phyloP scores from a whole-genome alignment of 2,329 filamentous ascomycete species.

The Akanthomyces uredinophilus region DNA sequence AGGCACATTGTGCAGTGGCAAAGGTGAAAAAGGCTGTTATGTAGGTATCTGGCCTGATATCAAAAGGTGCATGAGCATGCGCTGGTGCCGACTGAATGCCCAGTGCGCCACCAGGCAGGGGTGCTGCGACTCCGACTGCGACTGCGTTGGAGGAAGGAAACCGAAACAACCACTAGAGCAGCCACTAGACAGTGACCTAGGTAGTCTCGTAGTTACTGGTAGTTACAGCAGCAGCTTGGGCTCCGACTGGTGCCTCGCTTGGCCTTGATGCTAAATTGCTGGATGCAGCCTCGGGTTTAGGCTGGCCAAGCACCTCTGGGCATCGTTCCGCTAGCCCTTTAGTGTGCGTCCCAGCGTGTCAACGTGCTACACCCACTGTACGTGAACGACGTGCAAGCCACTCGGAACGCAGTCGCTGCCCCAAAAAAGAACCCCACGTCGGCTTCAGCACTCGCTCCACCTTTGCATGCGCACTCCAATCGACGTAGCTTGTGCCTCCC shows the following conservation, averaged over 20 bases:
- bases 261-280: neutral
- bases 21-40: neutral
- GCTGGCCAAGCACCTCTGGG: neutral
- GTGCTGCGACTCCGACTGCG: neutral
- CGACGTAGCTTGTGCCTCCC: conserved; percentile 3
- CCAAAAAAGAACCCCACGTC: conserved; percentile 3
- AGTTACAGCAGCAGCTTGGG: neutral
- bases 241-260: neutral
- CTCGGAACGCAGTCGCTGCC: no score
- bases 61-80: neutral
- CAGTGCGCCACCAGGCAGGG: neutral
- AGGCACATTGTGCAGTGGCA: no score
- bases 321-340: neutral
- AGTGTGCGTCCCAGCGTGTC: no score
- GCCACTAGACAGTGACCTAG: no score
- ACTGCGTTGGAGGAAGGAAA: neutral
- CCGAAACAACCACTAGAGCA: neutral
- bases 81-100: no score
- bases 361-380: no score
- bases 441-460: conserved; percentile 6
- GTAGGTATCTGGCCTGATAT: neutral
- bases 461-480: conserved; percentile 2
- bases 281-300: neutral
- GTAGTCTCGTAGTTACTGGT: no score
- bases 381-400: no score